Conservation (phyloP, 768 basidiomycete species). For the Boletus pseudo-olivaceus region DNA sequence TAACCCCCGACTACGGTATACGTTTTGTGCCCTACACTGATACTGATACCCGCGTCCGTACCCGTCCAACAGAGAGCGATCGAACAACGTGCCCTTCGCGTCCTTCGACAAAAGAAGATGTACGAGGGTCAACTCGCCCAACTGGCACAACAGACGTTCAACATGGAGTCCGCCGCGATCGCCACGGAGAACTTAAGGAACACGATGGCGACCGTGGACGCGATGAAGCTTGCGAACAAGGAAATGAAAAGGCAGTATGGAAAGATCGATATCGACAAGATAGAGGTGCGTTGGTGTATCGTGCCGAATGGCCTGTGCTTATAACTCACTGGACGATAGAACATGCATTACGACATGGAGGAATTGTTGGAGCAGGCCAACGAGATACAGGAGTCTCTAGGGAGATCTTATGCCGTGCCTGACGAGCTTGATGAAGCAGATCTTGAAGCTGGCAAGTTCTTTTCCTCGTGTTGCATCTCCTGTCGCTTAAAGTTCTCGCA, state of each 20-base stretch:
- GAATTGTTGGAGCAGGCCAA: conserved; percentile 95
- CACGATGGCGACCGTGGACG: conserved; percentile 98
- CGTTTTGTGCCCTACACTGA: background rate
- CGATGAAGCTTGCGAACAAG: conserved; percentile 94
- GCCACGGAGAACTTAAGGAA: conserved; percentile 98
- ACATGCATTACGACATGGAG: conserved; percentile 97
- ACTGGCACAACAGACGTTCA: conserved; percentile 92
- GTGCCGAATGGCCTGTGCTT: background rate
- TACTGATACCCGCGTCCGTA: background rate
- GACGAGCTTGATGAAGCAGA: conserved; percentile 98
- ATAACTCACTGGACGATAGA: conserved; percentile 44
- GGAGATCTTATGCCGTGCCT: conserved; percentile 91
- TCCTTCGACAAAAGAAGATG: conserved; percentile 93
- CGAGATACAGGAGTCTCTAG: conserved; percentile 93
- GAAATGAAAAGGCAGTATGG: conserved; percentile 96
- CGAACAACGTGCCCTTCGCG: conserved; percentile 89
- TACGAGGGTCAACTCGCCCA: conserved; percentile 91
- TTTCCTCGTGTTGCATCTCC: background rate
- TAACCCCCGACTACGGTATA: background rate
- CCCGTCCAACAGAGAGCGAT: conserved; percentile 64
- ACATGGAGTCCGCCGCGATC: conserved; percentile 95
- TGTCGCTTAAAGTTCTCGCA: conserved; percentile 30
- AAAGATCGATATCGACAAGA: conserved; percentile 96
- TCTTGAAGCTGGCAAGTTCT: conserved; percentile 79
- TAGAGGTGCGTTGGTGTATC: conserved; percentile 63